phyloP scores from a whole-genome alignment of 169 alveolate genomes.

The Amoebophrya sp. region DNA sequence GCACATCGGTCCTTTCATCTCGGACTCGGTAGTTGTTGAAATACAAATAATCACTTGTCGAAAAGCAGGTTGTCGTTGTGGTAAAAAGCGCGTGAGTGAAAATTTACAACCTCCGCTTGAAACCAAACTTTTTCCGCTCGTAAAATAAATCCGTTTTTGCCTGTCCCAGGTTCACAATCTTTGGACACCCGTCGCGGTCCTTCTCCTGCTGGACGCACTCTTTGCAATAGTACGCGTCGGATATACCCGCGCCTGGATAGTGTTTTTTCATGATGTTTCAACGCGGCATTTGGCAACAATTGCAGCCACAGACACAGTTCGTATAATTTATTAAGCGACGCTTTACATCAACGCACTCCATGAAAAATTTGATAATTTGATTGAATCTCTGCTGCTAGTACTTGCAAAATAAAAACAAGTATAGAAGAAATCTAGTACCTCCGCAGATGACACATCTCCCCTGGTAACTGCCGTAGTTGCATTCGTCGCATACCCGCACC shows the following conservation, averaged over 20 bases:
- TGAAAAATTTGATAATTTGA: too few relatives aligned
- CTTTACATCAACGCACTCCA: too few relatives aligned
- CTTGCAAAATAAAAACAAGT: neutral
- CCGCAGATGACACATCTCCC: constrained; percentile 49
- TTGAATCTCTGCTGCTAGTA: too few relatives aligned
- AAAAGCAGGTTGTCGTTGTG: too few relatives aligned
- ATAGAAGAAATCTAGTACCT: constrained; percentile 4
- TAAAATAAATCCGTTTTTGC: constrained; percentile 96
- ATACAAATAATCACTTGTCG: too few relatives aligned
- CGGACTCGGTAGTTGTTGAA: too few relatives aligned
- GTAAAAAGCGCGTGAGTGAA: too few relatives aligned
- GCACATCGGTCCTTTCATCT: too few relatives aligned
- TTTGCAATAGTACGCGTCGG: constrained; percentile 97
- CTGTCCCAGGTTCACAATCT: constrained; percentile 93
- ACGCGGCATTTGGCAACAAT: too few relatives aligned
- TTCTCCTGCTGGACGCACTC: constrained; percentile 95
- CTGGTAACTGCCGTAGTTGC: constrained; percentile 94
- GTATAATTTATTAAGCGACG: too few relatives aligned
- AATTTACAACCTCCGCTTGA: constrained; percentile 46
- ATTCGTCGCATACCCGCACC: constrained; percentile 96
- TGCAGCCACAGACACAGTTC: too few relatives aligned
- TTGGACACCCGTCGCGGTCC: constrained; percentile 99
- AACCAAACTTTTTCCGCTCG: constrained; percentile 89
- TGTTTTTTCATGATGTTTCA: too few relatives aligned
- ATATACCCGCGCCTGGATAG: constrained; percentile 95